These are phyloP conservation scores for Peronospora belbahrii DNA, from an alignment of 352 stramenopile genomes.

Conservation along the genomic window DNA sequence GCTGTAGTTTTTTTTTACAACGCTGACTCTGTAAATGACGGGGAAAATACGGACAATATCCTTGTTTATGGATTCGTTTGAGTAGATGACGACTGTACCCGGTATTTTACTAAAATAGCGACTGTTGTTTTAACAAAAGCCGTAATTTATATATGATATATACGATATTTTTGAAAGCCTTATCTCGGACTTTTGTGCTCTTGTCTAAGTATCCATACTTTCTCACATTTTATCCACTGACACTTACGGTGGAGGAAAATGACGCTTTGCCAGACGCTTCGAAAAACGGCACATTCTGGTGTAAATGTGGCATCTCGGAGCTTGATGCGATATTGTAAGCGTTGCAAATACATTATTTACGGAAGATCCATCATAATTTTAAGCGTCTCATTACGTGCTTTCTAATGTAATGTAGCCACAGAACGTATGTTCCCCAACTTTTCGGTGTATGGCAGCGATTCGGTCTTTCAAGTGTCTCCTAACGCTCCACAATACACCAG, in stretches of 20 bases:
- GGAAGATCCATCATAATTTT: neutral
- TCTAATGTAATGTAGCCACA: conserved; percentile 22
- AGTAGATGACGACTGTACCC: too few relatives aligned
- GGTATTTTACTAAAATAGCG: too few relatives aligned
- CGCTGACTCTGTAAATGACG: too few relatives aligned
- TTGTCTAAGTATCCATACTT: too few relatives aligned
- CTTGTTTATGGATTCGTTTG: too few relatives aligned
- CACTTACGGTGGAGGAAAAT: conserved; percentile 19
- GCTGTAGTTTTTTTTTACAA: too few relatives aligned
- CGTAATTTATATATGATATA: too few relatives aligned
- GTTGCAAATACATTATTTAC: neutral
- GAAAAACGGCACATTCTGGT: conserved; percentile 16
- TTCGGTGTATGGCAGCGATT: conserved; percentile 59
- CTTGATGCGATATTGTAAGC: conserved; percentile 28
- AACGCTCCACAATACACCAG: conserved; percentile 56
- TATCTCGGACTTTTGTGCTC: too few relatives aligned
- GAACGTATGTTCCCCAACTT: conserved; percentile 75
- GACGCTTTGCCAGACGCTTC: conserved; percentile 30
- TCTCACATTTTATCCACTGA: too few relatives aligned
- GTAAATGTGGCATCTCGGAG: conserved; percentile 13
- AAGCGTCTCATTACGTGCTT: conserved; percentile 5
- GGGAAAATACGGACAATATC: too few relatives aligned
- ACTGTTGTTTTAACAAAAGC: too few relatives aligned
- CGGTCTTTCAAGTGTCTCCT: conserved; percentile 67
- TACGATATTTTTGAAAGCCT: too few relatives aligned